Evolutionary conservation across 208 protist species (phyloP), one percentile per base, ranked within the genome.

Genomic region (Trypanosoma congolense): DNA sequence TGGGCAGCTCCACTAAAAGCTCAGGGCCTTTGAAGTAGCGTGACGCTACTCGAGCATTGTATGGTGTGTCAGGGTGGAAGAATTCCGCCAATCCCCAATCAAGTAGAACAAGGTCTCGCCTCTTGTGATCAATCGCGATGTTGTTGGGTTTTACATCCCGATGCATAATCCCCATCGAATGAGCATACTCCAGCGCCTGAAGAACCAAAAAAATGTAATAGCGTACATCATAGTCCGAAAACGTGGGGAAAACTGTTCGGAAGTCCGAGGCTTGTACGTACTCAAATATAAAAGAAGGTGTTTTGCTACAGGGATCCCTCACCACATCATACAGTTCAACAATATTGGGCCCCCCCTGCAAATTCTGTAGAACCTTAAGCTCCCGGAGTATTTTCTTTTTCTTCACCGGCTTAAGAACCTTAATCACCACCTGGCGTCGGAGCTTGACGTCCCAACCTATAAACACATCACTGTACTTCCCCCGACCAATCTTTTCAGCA

Each of bases 391-490:
- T 99, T 70, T 99, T 99, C 82, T 99, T 99, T 67, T 99, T 99
- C 72, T 99, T 99, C 1, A 99, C 97, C 4, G 96, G 97, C 69
- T 98, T 98, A 26, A 99, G 82, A 33, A 99, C 96, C 80, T 99
- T 99, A 48, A 99, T 96, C 1, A 99, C 94, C 45, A 98, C 96
- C 33, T 83, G 73, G n/a, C 83, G 73, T 33, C 72, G 72, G 18
- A 83, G 76, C 21, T 81, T 77, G 19, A 73, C 84, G 61, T 99
- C 92, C n/a, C 93, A 76, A 4, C 97, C 98, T 56, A 99, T 84
- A 83, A 99, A 99, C 21, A 99, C 98, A 68, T 99, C 98, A 55
- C 90, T 98, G 87, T 99, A 99, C 85, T 99, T 99, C 36, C 96
- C 96, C 18, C 92, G 77, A 28, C 97, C 97, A 64, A 99, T 89